phyloP scores from a whole-genome alignment of 1,139 yeast genomes.

The Arxiozyma telluris region DNA sequence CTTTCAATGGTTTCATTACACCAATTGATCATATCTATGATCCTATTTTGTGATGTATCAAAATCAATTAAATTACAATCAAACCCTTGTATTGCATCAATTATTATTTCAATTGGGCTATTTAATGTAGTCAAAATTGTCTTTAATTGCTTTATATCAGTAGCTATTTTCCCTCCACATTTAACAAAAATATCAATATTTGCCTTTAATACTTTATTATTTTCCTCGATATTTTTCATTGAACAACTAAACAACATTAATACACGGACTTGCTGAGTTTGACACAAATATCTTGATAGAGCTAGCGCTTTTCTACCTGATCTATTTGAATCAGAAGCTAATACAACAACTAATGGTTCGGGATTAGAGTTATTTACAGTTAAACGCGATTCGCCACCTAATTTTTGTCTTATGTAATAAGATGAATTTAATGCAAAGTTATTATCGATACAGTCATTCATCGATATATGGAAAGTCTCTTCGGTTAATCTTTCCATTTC shows the following conservation, averaged over 20 bases:
- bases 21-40: conserved; percentile 49
- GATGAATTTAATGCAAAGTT: conserved; percentile 64
- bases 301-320: conserved; percentile 73
- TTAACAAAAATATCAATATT: conserved; percentile 40
- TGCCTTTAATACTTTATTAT: conserved; percentile 36
- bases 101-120: conserved; percentile 66
- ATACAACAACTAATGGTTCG: conserved; percentile 65
- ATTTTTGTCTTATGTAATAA: conserved; percentile 46
- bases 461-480: conserved; percentile 45
- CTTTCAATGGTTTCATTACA: conserved; percentile 45
- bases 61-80: conserved; percentile 52
- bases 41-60: conserved; percentile 23
- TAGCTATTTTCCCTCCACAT: conserved; percentile 44
- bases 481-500: conserved; percentile 61
- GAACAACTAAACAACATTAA: conserved; percentile 30
- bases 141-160: conserved; percentile 32
- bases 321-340: conserved; percentile 59
- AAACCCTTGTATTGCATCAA: conserved; percentile 80
- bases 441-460: conserved; percentile 39
- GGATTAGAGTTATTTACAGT: conserved; percentile 58
- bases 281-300: conserved; percentile 61
- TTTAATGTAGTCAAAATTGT: conserved; percentile 40
- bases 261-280: conserved; percentile 58
- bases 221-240: conserved; percentile 10
- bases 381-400: conserved; percentile 63